Conservation (phyloP, 306 rosid species). For the Malus sieversii region DNA sequence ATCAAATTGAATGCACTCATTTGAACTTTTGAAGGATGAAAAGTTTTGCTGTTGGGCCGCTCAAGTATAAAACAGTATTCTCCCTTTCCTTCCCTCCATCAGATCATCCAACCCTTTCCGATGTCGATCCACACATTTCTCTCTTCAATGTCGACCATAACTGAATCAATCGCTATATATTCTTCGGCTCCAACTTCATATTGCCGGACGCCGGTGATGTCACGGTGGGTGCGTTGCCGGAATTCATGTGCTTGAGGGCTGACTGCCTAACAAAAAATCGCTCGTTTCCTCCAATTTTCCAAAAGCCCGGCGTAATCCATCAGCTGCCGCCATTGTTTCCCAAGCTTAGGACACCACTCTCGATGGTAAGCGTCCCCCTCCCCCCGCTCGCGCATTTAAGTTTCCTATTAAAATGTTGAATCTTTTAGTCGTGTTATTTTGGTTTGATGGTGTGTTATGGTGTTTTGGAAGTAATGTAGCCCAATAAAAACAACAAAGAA, state of each 20-base stretch:
- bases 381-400: too few species aligned
- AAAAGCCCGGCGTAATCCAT: not conserved
- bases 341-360: not conserved
- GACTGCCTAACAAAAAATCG: not conserved
- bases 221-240: not conserved
- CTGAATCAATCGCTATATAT: not conserved
- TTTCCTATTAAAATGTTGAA: not conserved
- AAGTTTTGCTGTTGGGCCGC: too few species aligned
- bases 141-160: too few species aligned
- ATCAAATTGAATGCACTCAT: too few species aligned
- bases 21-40: too few species aligned
- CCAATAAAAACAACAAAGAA: not conserved
- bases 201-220: not conserved
- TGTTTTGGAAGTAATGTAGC: not conserved
- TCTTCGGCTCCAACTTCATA: not conserved
- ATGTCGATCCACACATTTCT: too few species aligned
- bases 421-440: not conserved
- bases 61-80: too few species aligned
- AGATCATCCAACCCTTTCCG: too few species aligned
- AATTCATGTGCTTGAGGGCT: not conserved
- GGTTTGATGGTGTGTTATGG: not conserved
- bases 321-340: not conserved
- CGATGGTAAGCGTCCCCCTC: not conserved
- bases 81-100: too few species aligned
- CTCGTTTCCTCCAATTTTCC: not conserved